Conservation (phyloP, 306 rosid species). For the Medicago arabica region DNA sequence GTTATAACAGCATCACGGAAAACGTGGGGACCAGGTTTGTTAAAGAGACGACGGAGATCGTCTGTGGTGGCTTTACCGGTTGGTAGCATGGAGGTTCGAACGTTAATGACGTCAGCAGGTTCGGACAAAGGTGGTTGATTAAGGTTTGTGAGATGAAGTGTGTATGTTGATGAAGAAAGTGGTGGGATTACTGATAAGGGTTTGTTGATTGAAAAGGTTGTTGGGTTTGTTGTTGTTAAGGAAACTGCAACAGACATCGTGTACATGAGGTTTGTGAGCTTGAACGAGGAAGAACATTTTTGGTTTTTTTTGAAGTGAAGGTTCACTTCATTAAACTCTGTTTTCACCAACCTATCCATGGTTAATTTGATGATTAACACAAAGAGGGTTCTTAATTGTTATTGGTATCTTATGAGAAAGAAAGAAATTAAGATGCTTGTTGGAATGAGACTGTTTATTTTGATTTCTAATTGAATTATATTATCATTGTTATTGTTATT, state of each 20-base stretch:
- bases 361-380: background rate
- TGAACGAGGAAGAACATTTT: conserved; percentile 65
- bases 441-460: conserved; percentile 19
- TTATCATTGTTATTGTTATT: background rate
- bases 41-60: conserved; percentile 72
- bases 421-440: background rate
- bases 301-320: conserved; percentile 59
- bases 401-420: background rate
- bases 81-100: conserved; percentile 78
- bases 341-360: conserved; percentile 91
- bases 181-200: conserved; percentile 72
- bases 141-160: conserved; percentile 49
- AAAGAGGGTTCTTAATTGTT: background rate
- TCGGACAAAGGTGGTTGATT: conserved; percentile 57
- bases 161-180: conserved; percentile 63
- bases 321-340: conserved; percentile 75
- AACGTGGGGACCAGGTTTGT: conserved; percentile 73
- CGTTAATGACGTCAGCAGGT: conserved; percentile 61
- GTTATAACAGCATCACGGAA: conserved; percentile 79
- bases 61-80: conserved; percentile 71
- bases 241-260: conserved; percentile 92
- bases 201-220: conserved; percentile 57
- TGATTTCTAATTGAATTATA: background rate
- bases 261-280: conserved; percentile 86
- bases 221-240: conserved; percentile 71